Evolutionary conservation across 2,329 filamentous ascomycete species (phyloP), one percentile per base, ranked within the genome.

Genomic region (Allantophomopsis cytisporea): DNA sequence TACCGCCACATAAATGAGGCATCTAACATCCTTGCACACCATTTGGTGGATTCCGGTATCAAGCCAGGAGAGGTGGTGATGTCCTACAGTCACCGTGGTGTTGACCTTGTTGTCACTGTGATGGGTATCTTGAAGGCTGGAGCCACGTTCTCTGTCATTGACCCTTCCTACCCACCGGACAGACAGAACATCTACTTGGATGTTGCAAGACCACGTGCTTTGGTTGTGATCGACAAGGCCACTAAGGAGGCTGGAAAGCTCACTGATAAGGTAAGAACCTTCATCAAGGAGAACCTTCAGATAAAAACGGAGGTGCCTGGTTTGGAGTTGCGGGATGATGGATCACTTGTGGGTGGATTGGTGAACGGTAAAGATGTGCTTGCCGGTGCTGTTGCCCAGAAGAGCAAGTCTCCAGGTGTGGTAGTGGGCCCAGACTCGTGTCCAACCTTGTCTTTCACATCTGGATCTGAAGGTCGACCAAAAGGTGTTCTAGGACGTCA

Each of bases 401-500:
- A 63, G 1, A 60, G 65, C 7, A 58, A 73, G 38, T 64, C 73
- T 13, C 80, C 85, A 1, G 76, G 76, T 39, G 79, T 94, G 3
- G 54, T 85, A 4, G 82, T 96, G 11, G 89, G 89, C 0, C 89
- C 89, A 0, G 89, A 96, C 58, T 85, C 80, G 13, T 81, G 69
- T 6, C 80, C 82, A 2, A 94, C 82, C 0, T 64, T 94, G 1
- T 73, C 66, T 20, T 87, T 84, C 55, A 87, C 83, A 1, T 76
- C 69, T 6, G 86, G 87, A 4, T 74, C 69, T 1, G 84, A 93
- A 61, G 85, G 83, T 35, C 68, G 73, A 47, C 87, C 86, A 28
- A 94, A 94, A 65, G 86, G 86, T 49, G 89, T 96, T 11, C 71
- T 78, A 41, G 88, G 89, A 1, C 73, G 89, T 12, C 89, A 96